Evolutionary conservation across 768 basidiomycete species (phyloP), one percentile per base, ranked within the genome.

Genomic region (Termitomyces sp.): DNA sequence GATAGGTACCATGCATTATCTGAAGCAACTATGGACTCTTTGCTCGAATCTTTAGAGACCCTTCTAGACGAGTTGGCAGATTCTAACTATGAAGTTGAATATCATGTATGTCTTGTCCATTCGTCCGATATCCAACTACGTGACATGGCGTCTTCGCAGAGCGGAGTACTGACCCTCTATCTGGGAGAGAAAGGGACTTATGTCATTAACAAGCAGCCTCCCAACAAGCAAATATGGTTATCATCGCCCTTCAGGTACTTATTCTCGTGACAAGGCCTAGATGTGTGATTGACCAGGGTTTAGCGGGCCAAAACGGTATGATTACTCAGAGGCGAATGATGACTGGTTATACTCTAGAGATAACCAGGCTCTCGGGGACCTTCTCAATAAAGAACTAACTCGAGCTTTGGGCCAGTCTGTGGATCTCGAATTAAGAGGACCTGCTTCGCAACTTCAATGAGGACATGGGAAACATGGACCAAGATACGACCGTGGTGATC

Each of bases 141-240:
- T 42, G 32, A 42, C 20, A 18, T 28, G 42, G 4, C 10, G n/a
- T 38, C 8, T 52, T 20, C 30, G 5, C 69, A 96, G 94, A 86
- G 88, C 65, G 94, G 94, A n/a, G 94, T 97, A 32, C 70, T 97
- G 35, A 97, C 94, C 1, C 81, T 96, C 45, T 78, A 77, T 50
- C 77, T 95, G 16, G 93, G 87, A 32, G 73, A 78, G 42, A 75
- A 85, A 56, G 93, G 92, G 14, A 96, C 90, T 12, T 97, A 96
- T 73, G 94, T 96, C 30, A 87, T 97, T 73, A 97, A 97, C 73
- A 97, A 96, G 77, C 94, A 97, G 69, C 94, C 94, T 12, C 94
- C 94, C 6, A 97, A 97, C 69, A 93, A 93, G 74, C 94, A 97
- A 68, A 96, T 97, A 64, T 97, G 94, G 94, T 77, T 97, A 20